A percentile compares a stretch with the other conserved stretches of the same genome.
phyloP scores from a whole-genome alignment of 108 stramenopile species.

The Mayamaea pseudoterrestris region DNA sequence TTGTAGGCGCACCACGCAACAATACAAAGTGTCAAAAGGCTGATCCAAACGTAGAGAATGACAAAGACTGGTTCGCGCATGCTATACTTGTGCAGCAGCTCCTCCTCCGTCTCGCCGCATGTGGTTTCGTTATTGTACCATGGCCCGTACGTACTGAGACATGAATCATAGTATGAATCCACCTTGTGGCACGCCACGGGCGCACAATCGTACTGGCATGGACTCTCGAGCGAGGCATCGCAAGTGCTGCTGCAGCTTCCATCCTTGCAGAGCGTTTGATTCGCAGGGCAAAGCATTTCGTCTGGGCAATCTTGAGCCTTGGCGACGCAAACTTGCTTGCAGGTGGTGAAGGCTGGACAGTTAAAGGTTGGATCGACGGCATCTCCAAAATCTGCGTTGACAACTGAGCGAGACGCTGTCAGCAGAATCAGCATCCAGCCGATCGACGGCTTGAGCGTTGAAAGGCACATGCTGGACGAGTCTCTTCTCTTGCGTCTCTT shows the following conservation, averaged over 20 bases:
- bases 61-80: constrained; percentile 19
- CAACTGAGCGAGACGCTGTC: too few species aligned
- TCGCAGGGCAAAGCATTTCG: constrained; percentile 14
- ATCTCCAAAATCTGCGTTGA: too few species aligned
- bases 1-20: constrained; percentile 21
- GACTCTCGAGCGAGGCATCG: neutral
- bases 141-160: constrained; percentile 2
- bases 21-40: constrained; percentile 39
- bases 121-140: constrained; percentile 4
- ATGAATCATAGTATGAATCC: neutral
- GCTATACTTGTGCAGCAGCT: constrained; percentile 17
- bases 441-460: too few species aligned
- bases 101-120: constrained; percentile 24
- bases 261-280: constrained; percentile 25
- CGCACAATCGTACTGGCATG: neutral
- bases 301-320: constrained; percentile 24
- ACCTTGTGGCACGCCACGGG: neutral
- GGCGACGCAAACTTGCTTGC: constrained; percentile 33
- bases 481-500: too few species aligned
- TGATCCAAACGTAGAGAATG: constrained; percentile 19
- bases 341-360: constrained; percentile 39
- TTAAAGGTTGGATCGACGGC: too few species aligned
- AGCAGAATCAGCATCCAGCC: too few species aligned
- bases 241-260: constrained; percentile 27
- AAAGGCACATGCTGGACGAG: too few species aligned